Evolutionary conservation across 2,329 filamentous ascomycete genomes (phyloP).

Genomic region (Colletotrichum orchidophilum): DNA sequence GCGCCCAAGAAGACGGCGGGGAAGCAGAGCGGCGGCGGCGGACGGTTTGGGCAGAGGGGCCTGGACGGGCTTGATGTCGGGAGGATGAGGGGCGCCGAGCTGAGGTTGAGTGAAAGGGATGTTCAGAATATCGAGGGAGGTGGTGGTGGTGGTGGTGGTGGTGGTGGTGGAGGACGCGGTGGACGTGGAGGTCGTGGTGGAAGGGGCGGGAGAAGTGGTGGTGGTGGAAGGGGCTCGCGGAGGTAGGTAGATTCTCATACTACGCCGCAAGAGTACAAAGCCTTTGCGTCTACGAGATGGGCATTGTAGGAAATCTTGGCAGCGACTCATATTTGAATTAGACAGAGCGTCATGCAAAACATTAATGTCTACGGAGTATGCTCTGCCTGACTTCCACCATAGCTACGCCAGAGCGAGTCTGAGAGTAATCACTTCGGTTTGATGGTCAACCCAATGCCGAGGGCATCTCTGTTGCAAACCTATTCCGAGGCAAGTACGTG

Average conservation of each 20-base stretch:
- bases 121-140: constrained; percentile 74
- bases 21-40: constrained; percentile 53
- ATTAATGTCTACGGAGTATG: background rate
- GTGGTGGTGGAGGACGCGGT: constrained; percentile 22
- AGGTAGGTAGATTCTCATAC: background rate
- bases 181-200: constrained; percentile 31
- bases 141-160: constrained; percentile 37
- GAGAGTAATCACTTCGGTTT: too few relatives aligned
- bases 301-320: background rate
- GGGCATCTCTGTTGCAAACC: too few relatives aligned
- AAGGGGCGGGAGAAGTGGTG: constrained; percentile 46
- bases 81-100: constrained; percentile 79
- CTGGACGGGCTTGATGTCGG: constrained; percentile 84
- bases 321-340: background rate
- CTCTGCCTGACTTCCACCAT: too few relatives aligned
- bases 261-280: background rate
- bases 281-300: background rate
- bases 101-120: constrained; percentile 82
- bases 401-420: too few relatives aligned
- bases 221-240: constrained; percentile 48
- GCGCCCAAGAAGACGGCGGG: constrained; percentile 47
- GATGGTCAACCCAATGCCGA: too few relatives aligned
- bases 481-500: too few relatives aligned
- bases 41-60: constrained; percentile 54
- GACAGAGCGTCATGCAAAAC: background rate